Percentiles rank a stretch among this genome's conserved stretches.
phyloP scores from a whole-genome alignment of 495 filamentous ascomycete species.

The Neurospora sp. region DNA sequence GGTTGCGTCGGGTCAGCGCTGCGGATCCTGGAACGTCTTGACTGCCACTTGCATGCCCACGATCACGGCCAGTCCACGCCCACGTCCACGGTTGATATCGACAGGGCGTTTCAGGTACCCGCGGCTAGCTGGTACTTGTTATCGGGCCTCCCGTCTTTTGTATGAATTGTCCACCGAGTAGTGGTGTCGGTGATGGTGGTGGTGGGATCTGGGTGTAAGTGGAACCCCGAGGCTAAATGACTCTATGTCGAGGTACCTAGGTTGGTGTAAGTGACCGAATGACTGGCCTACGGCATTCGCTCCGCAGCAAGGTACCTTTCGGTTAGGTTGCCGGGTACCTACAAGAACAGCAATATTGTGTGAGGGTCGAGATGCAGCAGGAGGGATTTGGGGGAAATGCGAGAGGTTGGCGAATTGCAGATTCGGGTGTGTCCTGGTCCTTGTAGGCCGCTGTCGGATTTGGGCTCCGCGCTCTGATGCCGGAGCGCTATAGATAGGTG shows the following conservation, averaged over 20 bases:
- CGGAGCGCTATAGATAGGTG: background rate
- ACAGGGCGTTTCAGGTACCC: background rate
- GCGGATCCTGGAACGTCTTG: background rate
- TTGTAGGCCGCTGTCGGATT: background rate
- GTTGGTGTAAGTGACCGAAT: background rate
- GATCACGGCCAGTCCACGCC: background rate
- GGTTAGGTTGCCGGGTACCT: background rate
- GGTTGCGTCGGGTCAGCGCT: background rate
- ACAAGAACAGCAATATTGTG: background rate
- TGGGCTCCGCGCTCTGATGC: background rate
- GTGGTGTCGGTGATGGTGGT: background rate
- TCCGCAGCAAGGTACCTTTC: background rate
- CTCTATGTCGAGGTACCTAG: background rate
- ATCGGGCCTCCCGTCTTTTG: background rate
- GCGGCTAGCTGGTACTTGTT: background rate
- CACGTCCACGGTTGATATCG: background rate
- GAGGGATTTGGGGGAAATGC: background rate
- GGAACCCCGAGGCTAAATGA: background rate
- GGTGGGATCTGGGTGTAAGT: background rate
- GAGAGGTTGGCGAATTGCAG: background rate
- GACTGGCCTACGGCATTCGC: background rate
- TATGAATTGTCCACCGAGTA: background rate
- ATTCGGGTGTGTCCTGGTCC: background rate
- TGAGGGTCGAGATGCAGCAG: background rate
- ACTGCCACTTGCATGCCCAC: background rate